These are phyloP conservation scores for Talinum fruticosum DNA, from an alignment of 148 eudicot species.

Conservation along the genomic window DNA sequence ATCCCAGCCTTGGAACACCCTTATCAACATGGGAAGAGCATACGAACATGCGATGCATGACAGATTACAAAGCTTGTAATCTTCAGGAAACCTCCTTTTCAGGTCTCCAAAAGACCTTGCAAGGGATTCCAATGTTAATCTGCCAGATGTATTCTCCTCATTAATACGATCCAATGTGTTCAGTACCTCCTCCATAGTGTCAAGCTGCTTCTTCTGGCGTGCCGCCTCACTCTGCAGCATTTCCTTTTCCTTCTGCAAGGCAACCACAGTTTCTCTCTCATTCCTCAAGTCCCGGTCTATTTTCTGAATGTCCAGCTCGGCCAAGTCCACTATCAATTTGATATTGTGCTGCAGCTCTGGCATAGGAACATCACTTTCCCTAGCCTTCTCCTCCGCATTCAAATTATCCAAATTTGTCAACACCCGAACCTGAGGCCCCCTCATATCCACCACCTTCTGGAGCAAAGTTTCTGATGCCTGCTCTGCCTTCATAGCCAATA, in stretches of 20 bases:
- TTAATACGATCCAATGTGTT: slow-evolving; percentile 44
- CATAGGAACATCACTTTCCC: slow-evolving; percentile 81
- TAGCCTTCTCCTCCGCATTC: slow-evolving; percentile 73
- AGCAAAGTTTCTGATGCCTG: slow-evolving; percentile 51
- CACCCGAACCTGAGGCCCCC: slow-evolving; percentile 89
- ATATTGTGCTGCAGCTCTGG: slow-evolving; percentile 83
- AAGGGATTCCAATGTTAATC: slow-evolving; percentile 60
- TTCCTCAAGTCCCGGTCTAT: slow-evolving; percentile 68
- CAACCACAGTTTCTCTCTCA: slow-evolving; percentile 69
- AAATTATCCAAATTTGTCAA: slow-evolving; percentile 72
- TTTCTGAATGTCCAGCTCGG: slow-evolving; percentile 70
- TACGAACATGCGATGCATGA: slow-evolving; percentile 72
- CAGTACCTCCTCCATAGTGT: slow-evolving; percentile 53
- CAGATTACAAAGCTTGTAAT: slow-evolving; percentile 68
- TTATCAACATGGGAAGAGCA: slow-evolving; percentile 72
- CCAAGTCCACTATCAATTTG: slow-evolving; percentile 61
- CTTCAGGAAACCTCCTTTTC: slow-evolving; percentile 51
- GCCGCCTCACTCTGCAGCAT: slow-evolving; percentile 52
- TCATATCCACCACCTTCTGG: slow-evolving; percentile 83
- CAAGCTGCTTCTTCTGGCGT: slow-evolving; percentile 59
- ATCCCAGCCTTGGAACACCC: slow-evolving; percentile 91
- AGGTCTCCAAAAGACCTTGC: slow-evolving; percentile 53
- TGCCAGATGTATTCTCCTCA: slow-evolving; percentile 49
- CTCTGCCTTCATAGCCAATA: slow-evolving; percentile 74
- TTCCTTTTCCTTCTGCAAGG: slow-evolving; percentile 79